Base-by-base conservation (phyloP, 805 yeast genomes). In the Kazachstania viticola region DNA sequence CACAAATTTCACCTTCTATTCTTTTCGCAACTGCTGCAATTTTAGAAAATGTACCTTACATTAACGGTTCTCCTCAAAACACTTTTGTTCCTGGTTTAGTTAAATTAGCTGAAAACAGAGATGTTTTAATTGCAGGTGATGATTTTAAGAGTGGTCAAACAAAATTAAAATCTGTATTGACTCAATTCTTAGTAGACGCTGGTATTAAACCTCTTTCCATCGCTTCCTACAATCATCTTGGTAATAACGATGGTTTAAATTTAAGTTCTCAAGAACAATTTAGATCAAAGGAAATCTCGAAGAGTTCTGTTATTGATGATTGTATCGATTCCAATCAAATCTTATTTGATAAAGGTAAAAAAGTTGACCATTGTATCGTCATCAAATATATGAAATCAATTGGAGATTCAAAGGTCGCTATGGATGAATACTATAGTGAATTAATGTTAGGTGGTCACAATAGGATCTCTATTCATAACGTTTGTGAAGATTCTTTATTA, bases 131-230 rank as follows among this genome's bases (percentile, higher is more conserved):
- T 51, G 97, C 94, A 35, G 97, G 97, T 48, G 97, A 87, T 60
- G 97, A 87, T 62, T 87, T 87, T 71, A 87, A 87, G 69, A 73
- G 87, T 48, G 97, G 97, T 38, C 97, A 87, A 66, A 87, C 97
- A 38, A 87, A 87, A 65, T 61, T 87, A 51, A 87, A 87, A 65
- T 84, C 95, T n/a, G 96, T 87, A 14, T 69, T 87, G 58, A 95
- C 96, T 15, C 96, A 88, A 64, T 87, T 78, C 59, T 71, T 87
- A 45, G 95, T 87, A 33, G 97, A 87, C 57, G 97, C 97, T 22
- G 97, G 97, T 65, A 87, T 87, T 60, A 79, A 82, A 61, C 96
- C 96, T 23, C 65, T 80, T 23, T 85, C 95, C 19, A 81, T 87
- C 57, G 96, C 96, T 15, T 85, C 95, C 13, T 87, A 87, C 64